Evolutionary conservation across 2,329 filamentous ascomycete species (phyloP).

Genomic region (Neocatenulostroma microsporum): DNA sequence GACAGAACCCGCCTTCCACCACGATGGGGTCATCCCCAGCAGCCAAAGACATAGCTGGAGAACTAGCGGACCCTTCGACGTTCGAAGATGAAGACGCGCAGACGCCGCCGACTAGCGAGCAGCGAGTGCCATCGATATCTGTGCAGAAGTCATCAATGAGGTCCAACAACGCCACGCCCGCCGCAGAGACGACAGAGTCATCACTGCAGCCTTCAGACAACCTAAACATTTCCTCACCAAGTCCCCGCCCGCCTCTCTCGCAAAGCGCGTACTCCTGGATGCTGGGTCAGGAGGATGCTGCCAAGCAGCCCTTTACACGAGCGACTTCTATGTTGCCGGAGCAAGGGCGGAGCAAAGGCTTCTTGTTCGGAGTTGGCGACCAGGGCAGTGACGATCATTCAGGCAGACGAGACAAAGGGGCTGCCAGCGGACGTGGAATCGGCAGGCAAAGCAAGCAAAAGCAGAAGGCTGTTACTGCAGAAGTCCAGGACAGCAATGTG

Average conservation of each 20-base stretch:
- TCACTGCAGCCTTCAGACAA: neutral
- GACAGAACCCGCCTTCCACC: no score
- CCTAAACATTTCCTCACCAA: neutral
- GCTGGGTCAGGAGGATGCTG: slow-evolving; percentile 45
- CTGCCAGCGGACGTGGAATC: no score
- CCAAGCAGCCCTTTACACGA: no score
- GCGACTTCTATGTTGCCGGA: no score
- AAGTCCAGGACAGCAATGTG: no score
- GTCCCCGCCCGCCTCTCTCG: slow-evolving; percentile 55
- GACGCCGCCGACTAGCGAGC: neutral
- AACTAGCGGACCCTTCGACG: slow-evolving; percentile 12
- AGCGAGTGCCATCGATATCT: neutral
- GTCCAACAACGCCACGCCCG: neutral
- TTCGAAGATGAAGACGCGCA: slow-evolving; percentile 11
- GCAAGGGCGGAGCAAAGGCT: neutral
- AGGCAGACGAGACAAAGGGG: no score
- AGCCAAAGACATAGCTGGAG: no score
- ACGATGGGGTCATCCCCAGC: no score
- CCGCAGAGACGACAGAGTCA: neutral
- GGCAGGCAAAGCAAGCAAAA: no score
- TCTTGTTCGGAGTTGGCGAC: neutral
- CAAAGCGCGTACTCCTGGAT: slow-evolving; percentile 70
- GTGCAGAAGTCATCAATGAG: neutral
- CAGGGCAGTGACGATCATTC: neutral
- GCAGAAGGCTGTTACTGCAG: no score